Evolutionary conservation across 176 grass and related monocot species (phyloP).

Genomic region (Pontederia crassipes): DNA sequence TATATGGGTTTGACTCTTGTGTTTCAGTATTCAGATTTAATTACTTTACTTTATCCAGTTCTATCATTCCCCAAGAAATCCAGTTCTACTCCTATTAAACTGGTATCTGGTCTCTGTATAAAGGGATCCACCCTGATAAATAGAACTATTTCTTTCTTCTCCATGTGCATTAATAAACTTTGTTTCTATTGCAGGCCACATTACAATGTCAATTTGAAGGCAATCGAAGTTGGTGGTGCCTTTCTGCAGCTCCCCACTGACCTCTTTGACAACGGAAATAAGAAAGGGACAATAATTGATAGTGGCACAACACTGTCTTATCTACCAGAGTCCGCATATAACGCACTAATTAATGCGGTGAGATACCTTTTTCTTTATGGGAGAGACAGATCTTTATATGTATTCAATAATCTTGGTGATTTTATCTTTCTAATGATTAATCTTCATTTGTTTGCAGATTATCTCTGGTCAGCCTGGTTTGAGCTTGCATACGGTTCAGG

Average conservation of each 20-base stretch:
- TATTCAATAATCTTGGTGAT: not conserved
- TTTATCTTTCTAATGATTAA: not conserved
- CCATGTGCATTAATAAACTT: not conserved
- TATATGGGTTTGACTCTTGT: too few species aligned
- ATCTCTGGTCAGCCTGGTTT: constrained; percentile 46
- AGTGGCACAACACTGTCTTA: constrained; percentile 90
- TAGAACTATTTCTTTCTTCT: too few species aligned
- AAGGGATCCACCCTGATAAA: too few species aligned
- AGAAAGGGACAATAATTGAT: constrained; percentile 81
- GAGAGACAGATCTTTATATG: constrained; percentile 2
- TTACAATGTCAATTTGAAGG: constrained; percentile 82
- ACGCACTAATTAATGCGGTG: constrained; percentile 38
- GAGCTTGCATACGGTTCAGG: constrained; percentile 29
- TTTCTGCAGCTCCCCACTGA: constrained; percentile 50
- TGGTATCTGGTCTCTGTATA: too few species aligned
- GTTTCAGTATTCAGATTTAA: too few species aligned
- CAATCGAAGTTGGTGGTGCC: constrained; percentile 54
- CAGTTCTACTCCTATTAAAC: too few species aligned
- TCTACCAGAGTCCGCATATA: constrained; percentile 58
- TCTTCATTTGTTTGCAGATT: constrained; percentile 41
- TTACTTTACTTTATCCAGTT: too few species aligned
- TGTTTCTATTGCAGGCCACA: constrained; percentile 39
- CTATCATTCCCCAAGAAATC: too few species aligned
- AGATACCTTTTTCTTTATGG: constrained; percentile 10
- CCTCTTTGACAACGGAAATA: constrained; percentile 38